A percentile compares a stretch with the other conserved stretches of the same genome.
Evolutionary conservation across 805 yeast genomes (phyloP).

Genomic region (Myxozyma lipomycoides): DNA sequence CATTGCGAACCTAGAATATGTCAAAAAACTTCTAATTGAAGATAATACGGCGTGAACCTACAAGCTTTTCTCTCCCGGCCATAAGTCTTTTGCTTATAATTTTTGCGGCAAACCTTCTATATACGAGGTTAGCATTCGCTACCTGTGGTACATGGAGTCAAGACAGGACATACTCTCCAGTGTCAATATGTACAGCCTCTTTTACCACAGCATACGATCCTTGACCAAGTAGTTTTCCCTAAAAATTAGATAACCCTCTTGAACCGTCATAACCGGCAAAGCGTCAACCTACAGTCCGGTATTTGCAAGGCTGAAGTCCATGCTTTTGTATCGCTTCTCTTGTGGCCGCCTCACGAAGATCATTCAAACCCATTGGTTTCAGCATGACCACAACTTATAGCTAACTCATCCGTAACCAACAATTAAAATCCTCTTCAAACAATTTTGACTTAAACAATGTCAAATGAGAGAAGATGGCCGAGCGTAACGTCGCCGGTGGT

Average conservation of each 20-base stretch:
- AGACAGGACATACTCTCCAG: conserved; percentile 37
- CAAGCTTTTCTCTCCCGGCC: conserved; percentile 51
- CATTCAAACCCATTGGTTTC: background rate
- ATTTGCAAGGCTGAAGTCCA: conserved; percentile 1
- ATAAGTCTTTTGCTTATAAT: conserved; percentile 48
- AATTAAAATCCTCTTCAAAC: too few species aligned
- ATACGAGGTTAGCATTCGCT: conserved; percentile 29
- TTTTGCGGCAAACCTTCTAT: conserved; percentile 51
- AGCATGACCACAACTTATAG: too few species aligned
- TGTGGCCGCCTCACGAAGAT: background rate
- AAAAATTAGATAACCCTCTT: background rate
- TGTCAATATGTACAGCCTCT: conserved; percentile 42
- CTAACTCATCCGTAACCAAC: too few species aligned
- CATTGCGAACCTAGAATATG: conserved; percentile 50
- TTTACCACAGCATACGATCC: conserved; percentile 45
- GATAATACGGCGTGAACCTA: conserved; percentile 6
- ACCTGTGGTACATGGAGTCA: conserved; percentile 35
- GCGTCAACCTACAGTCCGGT: background rate
- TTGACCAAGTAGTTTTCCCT: conserved; percentile 41
- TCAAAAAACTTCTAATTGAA: conserved; percentile 20
- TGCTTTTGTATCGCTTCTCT: background rate
- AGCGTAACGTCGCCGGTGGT: too few species aligned
- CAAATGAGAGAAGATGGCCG: background rate
- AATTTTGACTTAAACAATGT: background rate
- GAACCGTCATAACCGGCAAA: background rate